Evolutionary conservation across 139 green algal species (phyloP), one percentile per base, ranked within the genome.

Genomic region (Tetradesmus lagerheimii): DNA sequence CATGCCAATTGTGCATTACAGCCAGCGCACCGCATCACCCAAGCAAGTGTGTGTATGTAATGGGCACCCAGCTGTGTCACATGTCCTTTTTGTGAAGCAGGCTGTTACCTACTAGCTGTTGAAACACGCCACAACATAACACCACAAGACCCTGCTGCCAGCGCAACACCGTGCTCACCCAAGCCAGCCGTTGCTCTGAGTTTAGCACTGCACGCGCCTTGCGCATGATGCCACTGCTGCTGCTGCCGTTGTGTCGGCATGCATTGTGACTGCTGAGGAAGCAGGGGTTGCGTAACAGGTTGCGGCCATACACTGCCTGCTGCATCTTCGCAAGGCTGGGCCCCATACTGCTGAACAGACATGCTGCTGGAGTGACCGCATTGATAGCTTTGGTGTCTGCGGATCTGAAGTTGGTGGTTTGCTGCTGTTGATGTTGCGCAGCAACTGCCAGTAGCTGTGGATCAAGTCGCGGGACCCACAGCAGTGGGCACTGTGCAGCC

Each of bases 231-330:
- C 43, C 29, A 23, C 23, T 78, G 43, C 86, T 39, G 77, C 15
- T 45, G 31, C 39, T 39, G 31, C 23, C 53, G 85, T n/a, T 71
- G 43, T 16, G 62, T 71, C n/a, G 20, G 71, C 31, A 29, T 41
- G 35, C 35, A 38, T 25, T 89, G 53, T 23, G 50, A n/a, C 38
- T 90, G 79, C 16, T 20, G 1, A 86, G 37, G 25, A 90, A 90
- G 50, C 25, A 31, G 1, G 90, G 89, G 81, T 94, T 94, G 18
- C 89, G 62, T 31, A 94, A 86, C 25, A 94, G 80, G 86, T 94
- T 94, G 50, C 80, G 41, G 41, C 57, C 66, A 43, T 90, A 76
- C 37, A 84, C 9, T 15, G 80, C 85, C 6, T 89, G 50, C 75
- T 87, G 85, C 27, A 94, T 81, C 25, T 76, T 75, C 9, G 66